Evolutionary conservation across 768 basidiomycete species (phyloP).

Genomic region (Lactarius akahatsu): DNA sequence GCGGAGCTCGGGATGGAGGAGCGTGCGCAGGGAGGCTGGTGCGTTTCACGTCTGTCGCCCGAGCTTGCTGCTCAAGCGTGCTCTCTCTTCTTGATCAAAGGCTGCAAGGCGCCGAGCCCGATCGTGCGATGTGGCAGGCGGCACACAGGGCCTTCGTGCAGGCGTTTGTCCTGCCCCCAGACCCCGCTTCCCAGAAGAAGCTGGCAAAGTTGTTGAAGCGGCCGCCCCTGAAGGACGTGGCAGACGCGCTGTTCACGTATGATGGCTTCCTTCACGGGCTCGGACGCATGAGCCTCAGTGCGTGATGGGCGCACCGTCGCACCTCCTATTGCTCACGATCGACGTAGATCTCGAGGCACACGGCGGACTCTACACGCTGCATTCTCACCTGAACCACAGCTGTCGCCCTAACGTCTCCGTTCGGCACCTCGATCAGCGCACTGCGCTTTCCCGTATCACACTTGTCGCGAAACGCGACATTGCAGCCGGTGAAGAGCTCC

Average conservation of each 20-base stretch:
- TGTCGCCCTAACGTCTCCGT: slow-evolving; percentile 80
- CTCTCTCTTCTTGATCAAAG: slow-evolving; percentile 30
- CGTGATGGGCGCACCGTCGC: slow-evolving; percentile 33
- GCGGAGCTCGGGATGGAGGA: slow-evolving; percentile 81
- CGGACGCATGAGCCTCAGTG: slow-evolving; percentile 80
- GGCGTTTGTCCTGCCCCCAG: slow-evolving; percentile 61
- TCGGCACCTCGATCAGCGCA: slow-evolving; percentile 69
- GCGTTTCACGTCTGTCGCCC: slow-evolving; percentile 30
- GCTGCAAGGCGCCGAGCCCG: slow-evolving; percentile 49
- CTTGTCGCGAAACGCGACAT: slow-evolving; percentile 67
- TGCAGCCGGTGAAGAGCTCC: slow-evolving; percentile 67
- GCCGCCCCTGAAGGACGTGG: slow-evolving; percentile 47
- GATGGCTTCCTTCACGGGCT: slow-evolving; percentile 71
- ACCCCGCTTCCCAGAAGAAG: slow-evolving; percentile 52
- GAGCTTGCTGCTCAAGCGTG: slow-evolving; percentile 14
- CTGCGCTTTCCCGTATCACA: slow-evolving; percentile 70
- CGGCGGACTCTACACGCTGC: slow-evolving; percentile 81
- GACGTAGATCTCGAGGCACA: slow-evolving; percentile 74
- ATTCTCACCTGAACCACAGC: slow-evolving; percentile 85
- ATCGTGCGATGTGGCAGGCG: slow-evolving; percentile 64
- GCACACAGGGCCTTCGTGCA: slow-evolving; percentile 57
- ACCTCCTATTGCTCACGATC: neutral
- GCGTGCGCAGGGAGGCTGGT: slow-evolving; percentile 47
- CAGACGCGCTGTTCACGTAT: slow-evolving; percentile 66
- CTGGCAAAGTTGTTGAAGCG: slow-evolving; percentile 56